Evolutionary conservation across 1,284 basidiomycete genomes (phyloP).

Genomic region (Crucibulum parvulum): DNA sequence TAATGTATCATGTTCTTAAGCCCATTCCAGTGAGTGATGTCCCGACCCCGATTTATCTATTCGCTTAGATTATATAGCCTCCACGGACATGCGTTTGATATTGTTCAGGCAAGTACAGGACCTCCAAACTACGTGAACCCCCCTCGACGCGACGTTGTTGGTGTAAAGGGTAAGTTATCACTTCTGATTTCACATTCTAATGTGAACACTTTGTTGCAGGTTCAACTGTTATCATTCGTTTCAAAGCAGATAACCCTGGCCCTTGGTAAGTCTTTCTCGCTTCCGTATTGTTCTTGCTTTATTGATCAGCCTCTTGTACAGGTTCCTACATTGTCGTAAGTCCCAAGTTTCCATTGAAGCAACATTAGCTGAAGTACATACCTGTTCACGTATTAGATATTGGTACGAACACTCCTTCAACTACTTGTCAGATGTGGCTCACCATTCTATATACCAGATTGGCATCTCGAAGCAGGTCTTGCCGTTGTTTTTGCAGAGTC

Average conservation of each 20-base stretch:
- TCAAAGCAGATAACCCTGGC: slow-evolving; percentile 47
- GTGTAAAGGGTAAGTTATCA: slow-evolving; percentile 21
- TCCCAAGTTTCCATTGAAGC: not conserved
- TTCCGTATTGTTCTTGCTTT: not conserved
- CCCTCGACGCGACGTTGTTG: slow-evolving; percentile 40
- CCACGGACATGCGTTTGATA: slow-evolving; percentile 40
- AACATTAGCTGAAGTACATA: not conserved
- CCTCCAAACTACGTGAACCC: slow-evolving; percentile 32
- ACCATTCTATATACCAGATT: slow-evolving; percentile 11
- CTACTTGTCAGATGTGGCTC: not conserved
- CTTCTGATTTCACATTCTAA: not conserved
- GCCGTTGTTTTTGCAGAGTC: slow-evolving; percentile 45
- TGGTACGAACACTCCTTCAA: not conserved
- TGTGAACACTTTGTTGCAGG: slow-evolving; percentile 2
- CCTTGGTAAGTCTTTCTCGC: slow-evolving; percentile 39
- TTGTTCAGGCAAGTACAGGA: slow-evolving; percentile 33
- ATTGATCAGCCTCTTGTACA: slow-evolving; percentile 2
- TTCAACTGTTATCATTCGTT: slow-evolving; percentile 43
- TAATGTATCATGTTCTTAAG: slow-evolving; percentile 9
- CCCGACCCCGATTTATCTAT: no score
- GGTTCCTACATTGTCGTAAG: slow-evolving; percentile 46
- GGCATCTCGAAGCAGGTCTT: slow-evolving; percentile 38
- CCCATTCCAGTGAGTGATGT: slow-evolving; percentile 25
- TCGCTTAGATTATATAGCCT: slow-evolving; percentile 18
- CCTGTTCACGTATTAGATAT: not conserved